phyloP scores from a whole-genome alignment of 2,329 filamentous ascomycete genomes.

The Sporothrix sp. region DNA sequence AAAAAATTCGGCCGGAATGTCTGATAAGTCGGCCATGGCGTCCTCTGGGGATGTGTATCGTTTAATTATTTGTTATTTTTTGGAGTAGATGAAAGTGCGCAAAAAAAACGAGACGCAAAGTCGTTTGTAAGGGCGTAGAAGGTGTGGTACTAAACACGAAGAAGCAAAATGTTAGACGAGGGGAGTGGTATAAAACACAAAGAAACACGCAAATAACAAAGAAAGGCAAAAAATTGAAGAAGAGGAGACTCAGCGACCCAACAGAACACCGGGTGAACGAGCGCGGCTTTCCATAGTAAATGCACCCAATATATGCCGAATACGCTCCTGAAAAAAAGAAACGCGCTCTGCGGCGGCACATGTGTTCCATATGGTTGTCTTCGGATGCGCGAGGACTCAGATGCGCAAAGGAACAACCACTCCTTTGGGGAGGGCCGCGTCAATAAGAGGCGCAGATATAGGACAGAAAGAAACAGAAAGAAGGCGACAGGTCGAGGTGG shows the following conservation, averaged over 20 bases:
- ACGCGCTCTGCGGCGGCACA: neutral
- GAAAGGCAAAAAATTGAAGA: neutral
- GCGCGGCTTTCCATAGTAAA: neutral
- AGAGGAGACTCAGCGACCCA: neutral
- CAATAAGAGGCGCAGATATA: neutral
- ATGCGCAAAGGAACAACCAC: neutral
- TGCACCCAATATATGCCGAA: neutral
- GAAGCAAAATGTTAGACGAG: neutral
- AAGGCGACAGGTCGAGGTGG: too few relatives aligned
- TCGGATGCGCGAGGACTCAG: too few relatives aligned
- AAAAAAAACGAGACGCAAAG: too few relatives aligned
- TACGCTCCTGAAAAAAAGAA: neutral
- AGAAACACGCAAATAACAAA: too few relatives aligned
- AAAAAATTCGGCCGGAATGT: constrained; percentile 21
- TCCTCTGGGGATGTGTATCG: too few relatives aligned
- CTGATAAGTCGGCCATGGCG: constrained; percentile 3
- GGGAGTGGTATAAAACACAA: too few relatives aligned
- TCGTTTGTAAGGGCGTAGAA: neutral
- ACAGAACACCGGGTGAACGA: neutral
- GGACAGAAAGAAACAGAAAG: neutral
- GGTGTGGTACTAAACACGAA: neutral
- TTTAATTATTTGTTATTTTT: too few relatives aligned
- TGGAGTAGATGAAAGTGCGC: too few relatives aligned
- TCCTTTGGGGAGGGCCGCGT: neutral
- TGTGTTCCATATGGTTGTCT: too few relatives aligned